Conservation (phyloP, 73 alveolate species). For the Tetrahymena borealis region DNA sequence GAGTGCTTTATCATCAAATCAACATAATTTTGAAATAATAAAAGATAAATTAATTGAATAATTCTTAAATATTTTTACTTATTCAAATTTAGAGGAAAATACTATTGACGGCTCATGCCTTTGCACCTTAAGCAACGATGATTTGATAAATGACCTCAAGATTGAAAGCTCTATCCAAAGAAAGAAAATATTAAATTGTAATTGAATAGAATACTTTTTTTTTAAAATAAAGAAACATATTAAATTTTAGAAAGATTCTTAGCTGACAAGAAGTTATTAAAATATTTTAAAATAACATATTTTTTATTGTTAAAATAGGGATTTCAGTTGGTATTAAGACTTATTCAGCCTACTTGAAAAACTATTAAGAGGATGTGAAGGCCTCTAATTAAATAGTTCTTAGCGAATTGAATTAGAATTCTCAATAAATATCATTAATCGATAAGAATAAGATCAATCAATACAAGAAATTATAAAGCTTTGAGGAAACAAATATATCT, state of each 20-base stretch:
- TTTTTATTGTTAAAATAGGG: slow-evolving; percentile 7
- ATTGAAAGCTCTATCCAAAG: slow-evolving; percentile 60
- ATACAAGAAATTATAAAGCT: neutral
- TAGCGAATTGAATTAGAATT: neutral
- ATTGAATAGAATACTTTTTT: neutral
- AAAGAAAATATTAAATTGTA: slow-evolving; percentile 54
- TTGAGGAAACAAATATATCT: neutral
- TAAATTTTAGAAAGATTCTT: too few relatives aligned
- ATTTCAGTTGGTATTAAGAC: neutral
- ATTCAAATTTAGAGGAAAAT: neutral
- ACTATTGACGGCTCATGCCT: slow-evolving; percentile 73
- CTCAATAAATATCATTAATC: neutral
- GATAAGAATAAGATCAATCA: neutral
- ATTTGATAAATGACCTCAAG: slow-evolving; percentile 50
- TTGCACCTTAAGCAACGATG: slow-evolving; percentile 56
- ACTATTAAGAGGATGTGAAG: neutral
- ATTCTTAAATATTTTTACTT: neutral
- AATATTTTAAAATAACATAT: too few relatives aligned
- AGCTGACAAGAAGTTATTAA: too few relatives aligned
- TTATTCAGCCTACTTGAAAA: neutral
- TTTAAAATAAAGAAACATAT: too few relatives aligned
- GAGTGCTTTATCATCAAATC: neutral
- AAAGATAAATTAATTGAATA: neutral
- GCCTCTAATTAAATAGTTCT: neutral
- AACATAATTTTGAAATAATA: neutral